phyloP scores from a whole-genome alignment of 2,329 filamentous ascomycete species.

The Aphanocladium album region DNA sequence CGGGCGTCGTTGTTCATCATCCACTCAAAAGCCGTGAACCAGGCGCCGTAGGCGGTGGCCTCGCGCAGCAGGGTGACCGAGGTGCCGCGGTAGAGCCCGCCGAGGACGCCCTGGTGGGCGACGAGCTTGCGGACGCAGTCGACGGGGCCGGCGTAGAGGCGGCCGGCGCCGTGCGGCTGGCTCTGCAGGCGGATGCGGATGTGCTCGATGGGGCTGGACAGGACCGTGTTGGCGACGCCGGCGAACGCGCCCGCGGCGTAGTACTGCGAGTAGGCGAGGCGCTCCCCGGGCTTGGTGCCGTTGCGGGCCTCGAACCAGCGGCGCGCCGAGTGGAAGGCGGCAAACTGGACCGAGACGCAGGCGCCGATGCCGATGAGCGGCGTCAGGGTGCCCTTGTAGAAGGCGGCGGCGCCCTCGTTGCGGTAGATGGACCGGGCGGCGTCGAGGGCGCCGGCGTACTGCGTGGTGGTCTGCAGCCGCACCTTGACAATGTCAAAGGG shows the following conservation, averaged over 20 bases:
- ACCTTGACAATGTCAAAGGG: constrained; percentile 95
- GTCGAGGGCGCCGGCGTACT: constrained; percentile 74
- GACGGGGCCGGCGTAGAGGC: constrained; percentile 76
- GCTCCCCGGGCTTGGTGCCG: constrained; percentile 48
- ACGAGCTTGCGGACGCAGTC: constrained; percentile 88
- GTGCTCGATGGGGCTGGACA: constrained; percentile 93
- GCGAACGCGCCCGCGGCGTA: constrained; percentile 88
- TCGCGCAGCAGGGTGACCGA: constrained; percentile 83
- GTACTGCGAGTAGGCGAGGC: constrained; percentile 78
- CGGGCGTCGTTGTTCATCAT: constrained; percentile 87
- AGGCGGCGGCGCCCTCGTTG: constrained; percentile 82
- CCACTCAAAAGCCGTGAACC: constrained; percentile 94
- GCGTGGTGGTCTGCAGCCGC: constrained; percentile 80
- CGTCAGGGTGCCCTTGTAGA: constrained; percentile 97
- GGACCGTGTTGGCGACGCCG: constrained; percentile 79
- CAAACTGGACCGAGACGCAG: constrained; percentile 97
- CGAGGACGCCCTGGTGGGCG: constrained; percentile 56
- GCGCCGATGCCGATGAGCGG: constrained; percentile 93
- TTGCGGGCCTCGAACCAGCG: constrained; percentile 79
- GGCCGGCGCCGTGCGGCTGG: constrained; percentile 77
- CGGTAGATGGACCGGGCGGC: constrained; percentile 80
- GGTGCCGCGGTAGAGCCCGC: constrained; percentile 80
- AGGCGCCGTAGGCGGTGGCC: constrained; percentile 89
- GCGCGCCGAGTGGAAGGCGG: constrained; percentile 88
- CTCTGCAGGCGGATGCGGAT: constrained; percentile 94